These are phyloP conservation scores for Alloascoidea hylecoeti DNA, from an alignment of 805 yeast genomes.

Conservation along the genomic window DNA sequence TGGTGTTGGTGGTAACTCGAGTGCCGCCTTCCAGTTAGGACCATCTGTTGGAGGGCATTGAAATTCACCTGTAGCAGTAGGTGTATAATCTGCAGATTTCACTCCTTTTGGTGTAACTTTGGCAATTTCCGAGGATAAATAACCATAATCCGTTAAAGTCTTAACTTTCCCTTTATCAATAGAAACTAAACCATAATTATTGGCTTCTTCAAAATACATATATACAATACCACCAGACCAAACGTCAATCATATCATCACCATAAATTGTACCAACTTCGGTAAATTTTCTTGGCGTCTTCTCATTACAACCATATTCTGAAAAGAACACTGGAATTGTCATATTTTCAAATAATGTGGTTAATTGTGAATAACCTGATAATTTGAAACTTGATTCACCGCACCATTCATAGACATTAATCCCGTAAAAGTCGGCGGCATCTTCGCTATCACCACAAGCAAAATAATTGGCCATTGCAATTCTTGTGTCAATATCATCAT, in stretches of 20 bases:
- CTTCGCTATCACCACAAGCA: slow-evolving; percentile 55
- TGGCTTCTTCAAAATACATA: slow-evolving; percentile 69
- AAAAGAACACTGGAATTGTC: slow-evolving; percentile 63
- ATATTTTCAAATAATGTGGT: slow-evolving; percentile 50
- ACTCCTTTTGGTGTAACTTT: slow-evolving; percentile 35
- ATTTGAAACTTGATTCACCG: slow-evolving; percentile 41
- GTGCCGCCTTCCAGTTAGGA: slow-evolving; percentile 53
- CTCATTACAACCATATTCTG: slow-evolving; percentile 72
- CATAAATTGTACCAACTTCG: slow-evolving; percentile 54
- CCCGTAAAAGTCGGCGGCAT: slow-evolving; percentile 70
- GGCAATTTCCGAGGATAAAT: slow-evolving; percentile 40
- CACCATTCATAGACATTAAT: slow-evolving; percentile 88
- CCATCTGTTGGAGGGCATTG: slow-evolving; percentile 34
- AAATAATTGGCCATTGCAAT: slow-evolving; percentile 60
- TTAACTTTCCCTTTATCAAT: slow-evolving; percentile 24
- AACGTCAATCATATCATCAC: slow-evolving; percentile 59
- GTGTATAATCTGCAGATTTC: slow-evolving; percentile 21
- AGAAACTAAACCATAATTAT: slow-evolving; percentile 62
- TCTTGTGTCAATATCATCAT: slow-evolving; percentile 59
- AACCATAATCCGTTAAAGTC: slow-evolving; percentile 46
- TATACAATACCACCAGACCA: slow-evolving; percentile 90
- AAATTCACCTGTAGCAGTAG: slow-evolving; percentile 21
- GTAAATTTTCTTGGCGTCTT: slow-evolving; percentile 59
- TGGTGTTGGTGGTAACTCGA: slow-evolving; percentile 69
- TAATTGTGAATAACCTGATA: slow-evolving; percentile 54